phyloP scores from a whole-genome alignment of 768 basidiomycete species.

The Crucibulum laeve region DNA sequence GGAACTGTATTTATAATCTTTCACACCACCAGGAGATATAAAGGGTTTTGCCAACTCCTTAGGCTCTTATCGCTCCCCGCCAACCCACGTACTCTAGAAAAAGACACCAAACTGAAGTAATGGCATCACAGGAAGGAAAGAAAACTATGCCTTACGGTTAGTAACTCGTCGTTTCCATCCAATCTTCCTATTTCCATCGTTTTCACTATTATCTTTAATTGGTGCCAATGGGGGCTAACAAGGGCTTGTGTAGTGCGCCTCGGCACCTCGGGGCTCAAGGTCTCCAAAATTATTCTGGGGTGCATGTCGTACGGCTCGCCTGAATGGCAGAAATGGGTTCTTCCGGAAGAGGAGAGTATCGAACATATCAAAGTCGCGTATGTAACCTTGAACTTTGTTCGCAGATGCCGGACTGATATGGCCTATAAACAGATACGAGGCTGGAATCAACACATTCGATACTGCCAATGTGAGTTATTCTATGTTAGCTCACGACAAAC shows the following conservation, averaged over 20 bases:
- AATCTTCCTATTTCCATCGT: no score
- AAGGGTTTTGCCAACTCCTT: no score
- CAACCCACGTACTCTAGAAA: no score
- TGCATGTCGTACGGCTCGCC: conserved; percentile 55
- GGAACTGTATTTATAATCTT: no score
- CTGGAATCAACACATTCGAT: conserved; percentile 61
- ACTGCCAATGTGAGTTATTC: conserved; percentile 41
- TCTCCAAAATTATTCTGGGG: conserved; percentile 64
- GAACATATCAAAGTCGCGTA: conserved; percentile 43
- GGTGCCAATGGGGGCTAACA: background rate
- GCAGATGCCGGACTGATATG: background rate
- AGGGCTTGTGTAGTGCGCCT: conserved; percentile 29
- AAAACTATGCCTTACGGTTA: conserved; percentile 22
- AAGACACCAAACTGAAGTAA: no score
- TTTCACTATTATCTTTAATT: conserved; percentile 1
- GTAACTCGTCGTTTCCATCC: background rate
- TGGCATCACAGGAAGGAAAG: conserved; percentile 6
- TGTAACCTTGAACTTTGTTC: background rate
- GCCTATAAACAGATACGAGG: conserved; percentile 42
- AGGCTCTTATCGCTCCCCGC: no score
- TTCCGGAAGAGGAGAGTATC: conserved; percentile 43
- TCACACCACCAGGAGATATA: no score
- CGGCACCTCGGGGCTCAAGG: conserved; percentile 48
- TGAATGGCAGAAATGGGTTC: conserved; percentile 46
- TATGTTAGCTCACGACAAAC: background rate